Evolutionary conservation across 2,329 filamentous ascomycete genomes (phyloP), one percentile per base, ranked within the genome.

Genomic region (Fusarium anthophilum): DNA sequence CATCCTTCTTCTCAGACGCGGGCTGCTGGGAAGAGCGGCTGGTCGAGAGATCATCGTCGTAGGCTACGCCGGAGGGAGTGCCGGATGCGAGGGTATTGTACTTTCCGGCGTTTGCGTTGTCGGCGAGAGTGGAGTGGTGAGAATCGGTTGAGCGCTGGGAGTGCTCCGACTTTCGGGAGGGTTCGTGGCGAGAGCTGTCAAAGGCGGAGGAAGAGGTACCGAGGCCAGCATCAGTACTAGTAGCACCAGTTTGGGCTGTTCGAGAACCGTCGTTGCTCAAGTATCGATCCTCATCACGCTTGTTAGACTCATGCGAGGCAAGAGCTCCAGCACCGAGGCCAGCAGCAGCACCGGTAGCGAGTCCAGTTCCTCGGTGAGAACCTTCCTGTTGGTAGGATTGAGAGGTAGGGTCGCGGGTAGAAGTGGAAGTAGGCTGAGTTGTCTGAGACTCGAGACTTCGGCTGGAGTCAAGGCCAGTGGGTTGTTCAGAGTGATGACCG

Each of bases 71-170:
- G 1, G 74, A 76, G 0, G 74, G 74, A 5, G 74, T 76, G 0
- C 74, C 74, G 10, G 74, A 76, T 5, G 74, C 14, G 15, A 76
- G 72, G 4, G 63, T 68, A 26, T 76, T 76, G 24, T 76, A 76
- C 61, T 76, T 66, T 38, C 74, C 74, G 18, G 69, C 43, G 10
- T 76, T 76, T 8, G 74, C 74, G 5, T 70, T 62, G 1, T 74
- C 69, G 0, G 64, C 53, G 5, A 72, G 39, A 1, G 59, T 59
- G 9, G 55, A 47, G 8, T 56, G 58, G 9, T 59, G 50, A 22
- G 44, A 39, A 4, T 35, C 15, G 0, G 35, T 55, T 30, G 66
- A 58, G 10, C 10, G 59, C 8, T 61, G 37, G 5, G 69, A 35
- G 11, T 47, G 60, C 8, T 55, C 51, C 2, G 51, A 55, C 4